phyloP scores from a whole-genome alignment of 2,329 filamentous ascomycete species.

The Zymoseptoria ardabiliae region DNA sequence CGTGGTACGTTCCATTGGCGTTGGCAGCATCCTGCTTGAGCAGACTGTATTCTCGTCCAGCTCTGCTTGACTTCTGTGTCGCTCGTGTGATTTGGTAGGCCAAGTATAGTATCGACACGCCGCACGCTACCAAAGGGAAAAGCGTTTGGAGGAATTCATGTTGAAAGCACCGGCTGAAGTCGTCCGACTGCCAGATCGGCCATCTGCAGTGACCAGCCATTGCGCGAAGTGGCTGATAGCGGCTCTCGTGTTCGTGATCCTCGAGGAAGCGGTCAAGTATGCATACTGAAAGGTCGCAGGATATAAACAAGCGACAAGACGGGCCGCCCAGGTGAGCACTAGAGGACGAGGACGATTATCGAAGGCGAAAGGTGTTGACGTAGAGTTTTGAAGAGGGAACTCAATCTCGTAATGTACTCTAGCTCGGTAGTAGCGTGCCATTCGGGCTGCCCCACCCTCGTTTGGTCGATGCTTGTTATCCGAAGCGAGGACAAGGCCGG shows the following conservation, averaged over 20 bases:
- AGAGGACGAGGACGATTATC: neutral
- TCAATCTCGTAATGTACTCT: neutral
- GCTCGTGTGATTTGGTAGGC: slow-evolving; percentile 49
- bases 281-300: neutral
- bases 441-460: neutral
- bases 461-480: neutral
- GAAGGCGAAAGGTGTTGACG: neutral
- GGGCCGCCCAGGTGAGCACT: neutral
- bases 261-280: neutral
- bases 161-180: slow-evolving; percentile 56
- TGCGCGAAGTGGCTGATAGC: neutral
- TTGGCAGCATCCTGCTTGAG: slow-evolving; percentile 33
- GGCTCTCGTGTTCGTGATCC: neutral
- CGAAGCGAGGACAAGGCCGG: neutral
- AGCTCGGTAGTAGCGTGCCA: neutral
- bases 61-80: slow-evolving; percentile 16
- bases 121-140: slow-evolving; percentile 66
- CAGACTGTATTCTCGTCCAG: slow-evolving; percentile 48
- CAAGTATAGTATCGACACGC: slow-evolving; percentile 62
- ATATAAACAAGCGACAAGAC: neutral
- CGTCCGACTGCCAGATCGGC: slow-evolving; percentile 54
- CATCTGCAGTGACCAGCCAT: slow-evolving; percentile 50
- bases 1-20: slow-evolving; percentile 12
- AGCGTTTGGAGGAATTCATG: slow-evolving; percentile 70
- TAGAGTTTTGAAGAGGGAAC: neutral